Base-by-base conservation (phyloP, 2,329 filamentous ascomycete genomes). In the Xylaria arbuscula region DNA sequence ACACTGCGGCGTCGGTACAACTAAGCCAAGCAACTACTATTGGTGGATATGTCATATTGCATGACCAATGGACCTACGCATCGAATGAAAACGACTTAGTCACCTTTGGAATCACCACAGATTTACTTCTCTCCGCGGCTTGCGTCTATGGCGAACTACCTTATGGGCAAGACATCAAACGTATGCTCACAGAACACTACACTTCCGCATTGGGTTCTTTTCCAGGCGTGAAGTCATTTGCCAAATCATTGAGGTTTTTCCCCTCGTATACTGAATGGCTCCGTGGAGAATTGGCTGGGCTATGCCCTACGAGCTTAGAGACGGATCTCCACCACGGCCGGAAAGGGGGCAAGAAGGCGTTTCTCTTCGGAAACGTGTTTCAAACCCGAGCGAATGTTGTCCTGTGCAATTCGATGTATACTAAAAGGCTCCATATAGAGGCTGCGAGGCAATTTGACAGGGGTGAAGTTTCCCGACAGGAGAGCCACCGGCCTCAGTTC, bases 21-120 rank as follows among this genome's bases (percentile, higher is more conserved):
- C 36, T 7, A 17, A 10, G 22, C 2, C 67, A 69, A 22, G 53
- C 17, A 19, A 66, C 62, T 2, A 69, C 58, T 5, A 28, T 69
- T 22, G 53, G 50, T 9, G 9, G 32, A 0, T 38, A 36, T 7
- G 8, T 38, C 19, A 40, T 66, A 7, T 40, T 48, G n/a, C 67
- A 69, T 15, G 63, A 63, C 10, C 63, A 66, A 55, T 66, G 40
- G 62, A 4, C 63, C 1, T 69, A 54, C 17, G 28, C 24, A 3
- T 24, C 53, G 13, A 40, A 40, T n/a, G 8, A 50, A 10, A 28
- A 48, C 19, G 8, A 11, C n/a, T 1, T 54, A 10, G 22, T 13
- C 5, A 11, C 22, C 51, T 67, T 70, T 28, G 67, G 64, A 1
- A 1, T 22, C 8, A 40, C n/a, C 8, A 17, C 42, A 15, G 60